Evolutionary conservation across 805 yeast genomes (phyloP).

Genomic region (Starmerella cellae): DNA sequence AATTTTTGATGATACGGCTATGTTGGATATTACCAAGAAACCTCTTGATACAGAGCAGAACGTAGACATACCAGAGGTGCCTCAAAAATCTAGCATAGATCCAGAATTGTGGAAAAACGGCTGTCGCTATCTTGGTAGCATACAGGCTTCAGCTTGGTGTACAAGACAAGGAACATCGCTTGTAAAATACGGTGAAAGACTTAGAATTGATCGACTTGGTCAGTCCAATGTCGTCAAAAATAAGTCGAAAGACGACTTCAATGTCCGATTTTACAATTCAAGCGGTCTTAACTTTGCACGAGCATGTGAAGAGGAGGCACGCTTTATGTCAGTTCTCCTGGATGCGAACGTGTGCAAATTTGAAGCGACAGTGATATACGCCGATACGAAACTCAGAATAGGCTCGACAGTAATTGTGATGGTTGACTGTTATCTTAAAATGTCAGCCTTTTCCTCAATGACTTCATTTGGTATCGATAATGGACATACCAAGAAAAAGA

Average conservation of each 20-base stretch:
- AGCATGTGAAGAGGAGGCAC: slow-evolving; percentile 55
- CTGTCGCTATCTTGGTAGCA: slow-evolving; percentile 25
- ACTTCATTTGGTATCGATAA: slow-evolving; percentile 11
- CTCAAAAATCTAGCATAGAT: not conserved
- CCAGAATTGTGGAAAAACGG: slow-evolving; percentile 6
- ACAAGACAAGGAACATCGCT: slow-evolving; percentile 27
- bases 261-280: slow-evolving; percentile 26
- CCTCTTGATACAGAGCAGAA: too few species aligned
- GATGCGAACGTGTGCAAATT: slow-evolving; percentile 43
- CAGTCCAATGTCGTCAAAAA: not conserved
- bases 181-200: slow-evolving; percentile 25
- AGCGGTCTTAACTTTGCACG: slow-evolving; percentile 56
- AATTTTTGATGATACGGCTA: too few species aligned
- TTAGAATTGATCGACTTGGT: slow-evolving; percentile 21
- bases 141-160: slow-evolving; percentile 30
- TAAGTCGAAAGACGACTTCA: slow-evolving; percentile 17
- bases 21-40: too few species aligned
- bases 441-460: slow-evolving; percentile 24
- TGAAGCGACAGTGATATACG: slow-evolving; percentile 44
- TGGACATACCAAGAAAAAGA: slow-evolving; percentile 6
- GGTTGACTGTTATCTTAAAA: slow-evolving; percentile 47
- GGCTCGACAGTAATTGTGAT: slow-evolving; percentile 69
- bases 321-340: slow-evolving; percentile 50
- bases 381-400: slow-evolving; percentile 45
- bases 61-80: not conserved